These are phyloP conservation scores for Nothomitra cinnamomea DNA, from an alignment of 2,329 filamentous ascomycete genomes.

Conservation along the genomic window DNA sequence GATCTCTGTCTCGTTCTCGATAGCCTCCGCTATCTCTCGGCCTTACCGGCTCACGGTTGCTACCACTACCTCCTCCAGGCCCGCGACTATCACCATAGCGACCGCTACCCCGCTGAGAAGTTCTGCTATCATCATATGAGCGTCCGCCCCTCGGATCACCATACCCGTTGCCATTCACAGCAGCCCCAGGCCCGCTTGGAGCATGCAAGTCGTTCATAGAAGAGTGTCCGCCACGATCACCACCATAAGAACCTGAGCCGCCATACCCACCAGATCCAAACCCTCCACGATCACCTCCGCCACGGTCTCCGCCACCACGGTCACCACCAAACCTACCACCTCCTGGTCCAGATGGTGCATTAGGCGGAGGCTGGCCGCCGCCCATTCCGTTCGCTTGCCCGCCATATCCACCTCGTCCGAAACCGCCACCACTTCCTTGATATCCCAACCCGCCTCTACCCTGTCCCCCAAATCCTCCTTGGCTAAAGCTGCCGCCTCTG, in stretches of 20 bases:
- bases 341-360: constrained; percentile 35
- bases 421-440: constrained; percentile 28
- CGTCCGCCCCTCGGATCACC: constrained; percentile 30
- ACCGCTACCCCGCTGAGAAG: constrained; percentile 8
- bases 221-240: constrained; percentile 6
- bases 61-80: constrained; percentile 43
- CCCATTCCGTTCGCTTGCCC: constrained; percentile 17
- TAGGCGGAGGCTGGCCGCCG: constrained; percentile 27
- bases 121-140: constrained; percentile 39
- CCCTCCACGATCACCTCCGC: constrained; percentile 24
- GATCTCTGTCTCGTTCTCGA: constrained; percentile 17
- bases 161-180: constrained; percentile 22
- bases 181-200: constrained; percentile 18
- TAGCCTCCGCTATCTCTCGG: constrained; percentile 41
- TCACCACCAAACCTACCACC: constrained; percentile 31
- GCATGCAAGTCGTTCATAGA: constrained; percentile 13
- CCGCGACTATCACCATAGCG: constrained; percentile 35
- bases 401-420: constrained; percentile 32
- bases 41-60: constrained; percentile 72
- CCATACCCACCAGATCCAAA: constrained; percentile 32
- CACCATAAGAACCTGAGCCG: constrained; percentile 20
- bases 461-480: constrained; percentile 23
- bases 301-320: constrained; percentile 15
- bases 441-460: constrained; percentile 30
- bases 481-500: constrained; percentile 30